Percentiles rank a stretch among this genome's conserved stretches.
Conservation (phyloP, 2,329 filamentous ascomycete species). For the Aspergillus aculeatus region DNA sequence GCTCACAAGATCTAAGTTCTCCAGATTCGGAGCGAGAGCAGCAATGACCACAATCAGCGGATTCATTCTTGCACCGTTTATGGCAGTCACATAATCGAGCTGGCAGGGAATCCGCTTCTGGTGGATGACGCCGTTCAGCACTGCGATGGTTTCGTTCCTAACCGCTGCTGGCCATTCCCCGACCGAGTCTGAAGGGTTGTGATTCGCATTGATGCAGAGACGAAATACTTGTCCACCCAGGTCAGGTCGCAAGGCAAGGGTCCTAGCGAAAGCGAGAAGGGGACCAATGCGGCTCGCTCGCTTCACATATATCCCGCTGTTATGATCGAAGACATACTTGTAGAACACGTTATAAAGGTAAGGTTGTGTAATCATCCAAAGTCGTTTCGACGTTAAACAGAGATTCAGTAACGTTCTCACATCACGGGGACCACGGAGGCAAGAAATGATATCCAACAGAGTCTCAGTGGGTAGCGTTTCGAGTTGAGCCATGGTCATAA, state of each 20-base stretch:
- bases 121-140: background rate
- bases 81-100: background rate
- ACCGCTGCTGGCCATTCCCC: background rate
- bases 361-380: slow-evolving; percentile 5
- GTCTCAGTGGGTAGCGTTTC: background rate
- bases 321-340: background rate
- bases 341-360: slow-evolving; percentile 1
- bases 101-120: background rate
- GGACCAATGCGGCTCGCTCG: background rate
- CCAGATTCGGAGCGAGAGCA: slow-evolving; percentile 1
- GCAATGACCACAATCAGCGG: slow-evolving; percentile 1
- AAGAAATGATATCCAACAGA: background rate
- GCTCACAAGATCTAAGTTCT: background rate
- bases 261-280: slow-evolving; percentile 6
- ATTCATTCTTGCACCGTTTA: background rate
- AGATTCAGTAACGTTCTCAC: background rate
- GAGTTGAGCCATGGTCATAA: background rate
- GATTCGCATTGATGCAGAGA: background rate
- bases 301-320: background rate
- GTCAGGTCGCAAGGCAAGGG: slow-evolving; percentile 8
- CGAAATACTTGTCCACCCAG: background rate
- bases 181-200: background rate
- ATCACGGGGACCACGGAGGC: background rate
- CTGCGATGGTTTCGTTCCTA: background rate
- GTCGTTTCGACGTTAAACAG: background rate